These are phyloP conservation scores for Rutstroemia sp. DNA, from an alignment of 2,329 filamentous ascomycete species.

Conservation along the genomic window DNA sequence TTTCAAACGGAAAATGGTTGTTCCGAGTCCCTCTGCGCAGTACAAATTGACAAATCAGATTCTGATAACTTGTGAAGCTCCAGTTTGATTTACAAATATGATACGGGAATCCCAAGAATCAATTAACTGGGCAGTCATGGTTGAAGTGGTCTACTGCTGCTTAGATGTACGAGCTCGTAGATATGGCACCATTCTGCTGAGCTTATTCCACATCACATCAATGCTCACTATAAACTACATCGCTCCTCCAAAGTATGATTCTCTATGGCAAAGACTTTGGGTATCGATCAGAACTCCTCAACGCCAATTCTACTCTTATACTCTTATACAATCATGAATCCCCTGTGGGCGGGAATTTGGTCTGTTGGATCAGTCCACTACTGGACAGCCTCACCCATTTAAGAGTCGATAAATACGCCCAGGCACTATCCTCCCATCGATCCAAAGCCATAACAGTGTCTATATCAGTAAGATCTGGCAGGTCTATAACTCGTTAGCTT, in stretches of 20 bases:
- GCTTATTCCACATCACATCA: neutral
- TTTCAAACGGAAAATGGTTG: constrained; percentile 11
- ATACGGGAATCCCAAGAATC: too few relatives aligned
- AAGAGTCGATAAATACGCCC: constrained; percentile 70
- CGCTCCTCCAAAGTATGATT: neutral
- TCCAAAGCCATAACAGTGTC: constrained; percentile 59
- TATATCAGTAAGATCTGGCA: constrained; percentile 67
- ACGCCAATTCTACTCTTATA: constrained; percentile 3
- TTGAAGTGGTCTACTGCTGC: too few relatives aligned
- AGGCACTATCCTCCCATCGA: constrained; percentile 79
- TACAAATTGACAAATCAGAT: neutral
- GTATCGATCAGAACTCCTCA: constrained; percentile 12
- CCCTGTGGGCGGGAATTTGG: constrained; percentile 70
- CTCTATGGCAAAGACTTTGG: constrained; percentile 7
- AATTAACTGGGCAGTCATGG: too few relatives aligned
- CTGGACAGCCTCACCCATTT: constrained; percentile 69
- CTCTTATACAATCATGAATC: constrained; percentile 20
- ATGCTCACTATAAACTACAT: neutral
- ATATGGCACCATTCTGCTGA: too few relatives aligned
- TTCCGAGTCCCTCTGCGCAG: neutral
- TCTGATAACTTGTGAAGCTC: neutral
- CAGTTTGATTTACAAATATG: too few relatives aligned
- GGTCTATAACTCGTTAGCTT: constrained; percentile 35
- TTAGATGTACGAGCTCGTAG: too few relatives aligned
- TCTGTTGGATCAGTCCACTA: constrained; percentile 56